Evolutionary conservation across 2,329 filamentous ascomycete species (phyloP).

Genomic region (Gaeumannomyces tritici): DNA sequence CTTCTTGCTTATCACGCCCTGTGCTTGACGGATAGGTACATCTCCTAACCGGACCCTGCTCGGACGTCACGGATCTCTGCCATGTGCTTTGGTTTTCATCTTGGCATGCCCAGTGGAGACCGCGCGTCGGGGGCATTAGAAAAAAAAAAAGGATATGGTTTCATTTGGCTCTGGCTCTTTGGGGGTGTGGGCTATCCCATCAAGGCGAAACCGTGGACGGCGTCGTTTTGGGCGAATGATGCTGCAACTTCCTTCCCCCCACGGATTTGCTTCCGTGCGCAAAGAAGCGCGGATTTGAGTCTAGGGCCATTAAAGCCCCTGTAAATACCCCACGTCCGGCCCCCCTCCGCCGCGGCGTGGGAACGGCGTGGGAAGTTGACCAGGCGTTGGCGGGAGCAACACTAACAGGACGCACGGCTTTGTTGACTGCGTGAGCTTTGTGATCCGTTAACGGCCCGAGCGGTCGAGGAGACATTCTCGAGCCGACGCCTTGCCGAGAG

Average conservation of each 20-base stretch:
- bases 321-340: not conserved
- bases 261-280: not conserved
- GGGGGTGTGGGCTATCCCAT: not conserved
- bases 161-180: not conserved
- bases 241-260: not conserved
- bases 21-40: not conserved
- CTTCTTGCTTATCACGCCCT: not conserved
- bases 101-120: not conserved
- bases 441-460: not conserved
- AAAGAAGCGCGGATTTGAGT: not conserved
- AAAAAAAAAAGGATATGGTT: not conserved
- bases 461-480: not conserved
- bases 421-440: not conserved
- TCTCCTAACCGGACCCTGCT: not conserved
- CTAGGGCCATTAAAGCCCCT: not conserved
- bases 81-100: not conserved
- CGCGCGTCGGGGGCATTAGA: not conserved
- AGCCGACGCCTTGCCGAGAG: too few relatives aligned
- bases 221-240: too few relatives aligned
- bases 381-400: not conserved
- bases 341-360: too few relatives aligned
- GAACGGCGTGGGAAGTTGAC: not conserved
- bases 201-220: not conserved
- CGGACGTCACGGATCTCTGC: not conserved
- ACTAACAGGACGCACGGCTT: not conserved